A percentile compares a stretch with the other conserved stretches of the same genome.
Conservation (phyloP, 345 rosid species). For the Trapa incisa region DNA sequence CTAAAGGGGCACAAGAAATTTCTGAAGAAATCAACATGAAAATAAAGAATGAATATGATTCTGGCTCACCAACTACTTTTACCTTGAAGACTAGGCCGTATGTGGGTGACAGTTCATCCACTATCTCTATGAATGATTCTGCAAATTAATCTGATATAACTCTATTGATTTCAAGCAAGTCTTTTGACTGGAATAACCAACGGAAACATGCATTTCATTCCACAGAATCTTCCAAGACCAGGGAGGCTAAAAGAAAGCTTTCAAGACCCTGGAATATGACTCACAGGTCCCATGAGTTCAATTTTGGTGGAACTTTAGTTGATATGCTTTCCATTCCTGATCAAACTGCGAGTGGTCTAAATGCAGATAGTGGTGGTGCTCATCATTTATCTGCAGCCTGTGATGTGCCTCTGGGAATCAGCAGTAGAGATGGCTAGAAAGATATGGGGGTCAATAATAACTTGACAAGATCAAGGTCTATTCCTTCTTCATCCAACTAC, state of each 20-base stretch:
- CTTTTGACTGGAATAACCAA: conserved; percentile 26
- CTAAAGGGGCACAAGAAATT: conserved; percentile 56
- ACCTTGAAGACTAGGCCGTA: conserved; percentile 45
- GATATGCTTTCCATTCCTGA: conserved; percentile 90
- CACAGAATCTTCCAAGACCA: conserved; percentile 55
- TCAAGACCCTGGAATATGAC: conserved; percentile 92
- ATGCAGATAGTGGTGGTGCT: conserved; percentile 21
- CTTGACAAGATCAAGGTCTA: conserved; percentile 57
- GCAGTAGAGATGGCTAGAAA: conserved; percentile 97
- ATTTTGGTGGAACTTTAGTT: conserved; percentile 61
- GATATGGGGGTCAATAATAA: conserved; percentile 31
- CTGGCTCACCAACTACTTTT: conserved; percentile 31
- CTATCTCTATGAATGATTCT: conserved; percentile 57
- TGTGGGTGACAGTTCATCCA: conserved; percentile 72
- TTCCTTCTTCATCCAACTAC: conserved; percentile 42
- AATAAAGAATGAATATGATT: conserved; percentile 35
- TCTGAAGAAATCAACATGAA: conserved; percentile 53
- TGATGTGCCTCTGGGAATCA: conserved; percentile 72
- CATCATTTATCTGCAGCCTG: conserved; percentile 18
- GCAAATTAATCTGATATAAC: conserved; percentile 49
- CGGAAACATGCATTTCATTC: conserved; percentile 37
- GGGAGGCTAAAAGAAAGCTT: conserved; percentile 83
- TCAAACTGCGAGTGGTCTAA: conserved; percentile 29
- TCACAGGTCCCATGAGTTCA: conserved; percentile 40
- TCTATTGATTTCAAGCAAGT: conserved; percentile 29